Evolutionary conservation across 2,329 filamentous ascomycete genomes (phyloP), one percentile per base, ranked within the genome.

Genomic region (Diaporthe sp.): DNA sequence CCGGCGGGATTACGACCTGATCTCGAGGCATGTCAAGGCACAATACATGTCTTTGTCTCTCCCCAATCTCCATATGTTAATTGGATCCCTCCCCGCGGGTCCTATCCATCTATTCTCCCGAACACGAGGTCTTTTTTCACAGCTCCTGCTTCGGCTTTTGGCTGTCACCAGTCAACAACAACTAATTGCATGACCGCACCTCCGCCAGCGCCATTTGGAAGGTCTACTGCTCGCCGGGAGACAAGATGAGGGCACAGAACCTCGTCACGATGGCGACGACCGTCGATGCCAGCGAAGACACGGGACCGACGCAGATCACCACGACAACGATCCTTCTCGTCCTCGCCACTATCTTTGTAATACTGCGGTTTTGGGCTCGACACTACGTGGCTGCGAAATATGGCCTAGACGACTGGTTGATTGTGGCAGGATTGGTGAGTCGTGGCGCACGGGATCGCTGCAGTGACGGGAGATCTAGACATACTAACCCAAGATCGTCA

Each of bases 321-420:
- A 75, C 69, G 4, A 77, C 74, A 12, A 71, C 72, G 25, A 51
- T 72, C 37, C 34, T 78, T 46, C 71, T 78, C 39, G 62, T 75
- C 22, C 71, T 78, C 39, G 62, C 77, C 42, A 75, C 62, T 3
- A 17, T 75, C 3, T 78, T 78, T 46, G 72, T 76, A 3, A 28
- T 39, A 37, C 13, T 78, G 28, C 53, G 77, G 12, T 77, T 78
- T 28, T 78, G 75, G 75, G 77, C 77, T 13, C 62, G 77, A 6
- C 73, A 71, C 22, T 46, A 73, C 28, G 71, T 72, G 6, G 67
- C 58, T 2, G 59, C 51, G 13, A 51, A 59, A 10, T 77, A 74
- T 68, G 77, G 76, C 65, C 4, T n/a, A 2, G 77, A 78, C 49
- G 77, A 78, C 42, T 73, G 31, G 39, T 55, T 78, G 34, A 22